Evolutionary conservation across 257 asterid species (phyloP).

Genomic region (Solanum megistacrolobum): DNA sequence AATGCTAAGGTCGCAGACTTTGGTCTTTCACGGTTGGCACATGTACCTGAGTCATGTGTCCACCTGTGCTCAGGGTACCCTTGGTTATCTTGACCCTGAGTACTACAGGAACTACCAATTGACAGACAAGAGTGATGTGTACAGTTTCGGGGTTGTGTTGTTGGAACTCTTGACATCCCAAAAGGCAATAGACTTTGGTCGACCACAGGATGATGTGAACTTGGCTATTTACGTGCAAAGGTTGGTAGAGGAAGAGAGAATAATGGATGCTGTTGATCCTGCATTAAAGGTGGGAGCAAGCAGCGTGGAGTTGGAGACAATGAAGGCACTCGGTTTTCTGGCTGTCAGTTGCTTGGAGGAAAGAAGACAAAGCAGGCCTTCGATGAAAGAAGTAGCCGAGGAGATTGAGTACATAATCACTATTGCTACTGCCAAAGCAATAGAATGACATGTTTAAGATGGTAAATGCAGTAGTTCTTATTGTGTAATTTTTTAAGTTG

Average conservation of each 20-base stretch:
- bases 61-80: conserved; percentile 94
- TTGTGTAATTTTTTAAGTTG: not conserved
- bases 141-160: conserved; percentile 82
- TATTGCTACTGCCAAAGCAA: conserved; percentile 38
- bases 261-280: conserved; percentile 76
- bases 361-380: conserved; percentile 71
- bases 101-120: conserved; percentile 76
- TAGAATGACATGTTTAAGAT: not conserved
- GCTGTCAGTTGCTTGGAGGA: conserved; percentile 87
- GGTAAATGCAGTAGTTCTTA: not conserved
- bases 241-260: conserved; percentile 67
- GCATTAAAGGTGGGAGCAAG: conserved; percentile 51
- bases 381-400: conserved; percentile 89
- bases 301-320: conserved; percentile 55
- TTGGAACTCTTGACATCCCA: conserved; percentile 84
- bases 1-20: conserved; percentile 79
- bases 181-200: conserved; percentile 67
- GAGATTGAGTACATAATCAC: conserved; percentile 77
- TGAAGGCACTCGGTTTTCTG: conserved; percentile 82
- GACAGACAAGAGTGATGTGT: conserved; percentile 89
- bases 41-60: conserved; percentile 81
- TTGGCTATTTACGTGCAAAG: conserved; percentile 73
- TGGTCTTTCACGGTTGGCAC: conserved; percentile 75
- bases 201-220: conserved; percentile 68
- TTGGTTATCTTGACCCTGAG: conserved; percentile 93